A percentile compares a stretch with the other conserved stretches of the same genome.
Evolutionary conservation across 495 filamentous ascomycete species (phyloP).

Genomic region (Neurospora sp.): DNA sequence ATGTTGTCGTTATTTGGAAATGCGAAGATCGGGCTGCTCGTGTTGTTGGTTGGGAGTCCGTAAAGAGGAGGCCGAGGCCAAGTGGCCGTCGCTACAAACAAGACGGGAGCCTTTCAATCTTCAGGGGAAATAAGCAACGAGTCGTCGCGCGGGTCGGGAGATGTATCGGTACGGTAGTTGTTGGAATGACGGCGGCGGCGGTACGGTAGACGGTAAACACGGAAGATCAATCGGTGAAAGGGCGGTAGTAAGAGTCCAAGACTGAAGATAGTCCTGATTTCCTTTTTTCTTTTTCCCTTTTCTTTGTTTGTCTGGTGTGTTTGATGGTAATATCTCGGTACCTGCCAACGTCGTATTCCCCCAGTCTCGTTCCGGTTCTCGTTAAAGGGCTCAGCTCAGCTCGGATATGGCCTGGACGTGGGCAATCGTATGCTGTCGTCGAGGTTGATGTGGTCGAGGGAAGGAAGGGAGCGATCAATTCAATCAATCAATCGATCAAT

Average conservation of each 20-base stretch:
- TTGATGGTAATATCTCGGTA: background rate
- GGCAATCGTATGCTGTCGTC: constrained; percentile 1
- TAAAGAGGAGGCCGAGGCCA: background rate
- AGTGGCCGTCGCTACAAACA: background rate
- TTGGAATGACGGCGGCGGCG: background rate
- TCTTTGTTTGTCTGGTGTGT: background rate
- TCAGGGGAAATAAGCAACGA: background rate
- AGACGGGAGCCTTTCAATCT: background rate
- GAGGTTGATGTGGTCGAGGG: constrained; percentile 4
- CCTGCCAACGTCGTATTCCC: background rate
- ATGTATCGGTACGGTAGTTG: background rate
- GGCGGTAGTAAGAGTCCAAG: background rate
- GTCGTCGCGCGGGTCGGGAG: background rate
- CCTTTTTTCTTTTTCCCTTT: background rate
- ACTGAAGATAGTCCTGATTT: background rate
- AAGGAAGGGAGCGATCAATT: constrained; percentile 6
- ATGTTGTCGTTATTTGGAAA: background rate
- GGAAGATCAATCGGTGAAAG: background rate
- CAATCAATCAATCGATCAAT: background rate
- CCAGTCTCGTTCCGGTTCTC: background rate
- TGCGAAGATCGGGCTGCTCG: background rate
- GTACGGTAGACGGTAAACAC: background rate
- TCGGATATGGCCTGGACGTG: background rate
- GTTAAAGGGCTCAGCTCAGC: background rate
- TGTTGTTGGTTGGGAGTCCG: background rate